Percentiles rank a stretch among this genome's conserved stretches.
Conservation (phyloP, 2,329 filamentous ascomycete species). For the Fusarium denticulatum region DNA sequence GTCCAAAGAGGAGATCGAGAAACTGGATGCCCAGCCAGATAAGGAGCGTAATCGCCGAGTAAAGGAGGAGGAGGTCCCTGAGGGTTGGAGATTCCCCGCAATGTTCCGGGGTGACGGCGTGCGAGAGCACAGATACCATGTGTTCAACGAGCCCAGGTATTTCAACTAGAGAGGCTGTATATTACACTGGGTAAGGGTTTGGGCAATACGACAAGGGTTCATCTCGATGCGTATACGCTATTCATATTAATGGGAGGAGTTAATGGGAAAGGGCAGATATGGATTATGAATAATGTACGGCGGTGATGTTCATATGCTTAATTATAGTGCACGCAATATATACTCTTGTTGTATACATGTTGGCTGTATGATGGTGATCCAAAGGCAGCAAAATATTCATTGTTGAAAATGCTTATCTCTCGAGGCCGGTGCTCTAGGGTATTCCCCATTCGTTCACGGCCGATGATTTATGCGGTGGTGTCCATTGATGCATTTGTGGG, state of each 20-base stretch:
- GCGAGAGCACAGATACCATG: conserved; percentile 90
- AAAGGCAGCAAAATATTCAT: not conserved
- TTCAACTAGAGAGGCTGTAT: conserved; percentile 48
- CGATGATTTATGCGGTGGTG: not conserved
- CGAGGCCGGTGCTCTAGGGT: not conserved
- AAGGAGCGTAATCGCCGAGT: conserved; percentile 69
- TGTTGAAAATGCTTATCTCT: not conserved
- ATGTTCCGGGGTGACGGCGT: conserved; percentile 88
- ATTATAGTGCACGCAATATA: conserved; percentile 26
- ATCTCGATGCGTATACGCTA: not conserved
- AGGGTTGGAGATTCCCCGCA: conserved; percentile 83
- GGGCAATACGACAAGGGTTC: conserved; percentile 10
- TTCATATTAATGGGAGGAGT: conserved; percentile 8
- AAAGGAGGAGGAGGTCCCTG: conserved; percentile 77
- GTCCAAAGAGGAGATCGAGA: conserved; percentile 65
- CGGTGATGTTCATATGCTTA: conserved; percentile 23
- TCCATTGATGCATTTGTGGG: not conserved
- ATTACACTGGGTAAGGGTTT: not conserved
- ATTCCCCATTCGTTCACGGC: not conserved
- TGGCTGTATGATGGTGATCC: not conserved
- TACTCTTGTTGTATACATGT: not conserved
- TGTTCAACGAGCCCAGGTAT: conserved; percentile 92
- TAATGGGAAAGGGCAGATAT: conserved; percentile 15
- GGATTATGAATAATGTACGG: conserved; percentile 34
- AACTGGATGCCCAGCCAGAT: conserved; percentile 52